Percentiles rank a stretch among this genome's conserved stretches.
phyloP scores from a whole-genome alignment of 441 rosid genomes.

The Biscutella laevigata region DNA sequence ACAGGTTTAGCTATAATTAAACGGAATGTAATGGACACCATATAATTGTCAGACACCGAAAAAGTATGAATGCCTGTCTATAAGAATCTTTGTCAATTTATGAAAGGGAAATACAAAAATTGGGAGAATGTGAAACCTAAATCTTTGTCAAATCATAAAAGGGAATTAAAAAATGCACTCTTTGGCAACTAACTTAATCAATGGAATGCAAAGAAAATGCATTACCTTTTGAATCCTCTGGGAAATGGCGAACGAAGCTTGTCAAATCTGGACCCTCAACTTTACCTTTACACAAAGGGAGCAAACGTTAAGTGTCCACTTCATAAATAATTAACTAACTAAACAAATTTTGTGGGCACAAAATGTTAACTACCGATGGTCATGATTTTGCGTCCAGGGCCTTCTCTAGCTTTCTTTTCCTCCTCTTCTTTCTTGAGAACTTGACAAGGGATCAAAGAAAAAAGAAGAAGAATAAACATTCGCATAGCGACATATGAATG shows the following conservation, averaged over 20 bases:
- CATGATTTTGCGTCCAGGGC: constrained; percentile 33
- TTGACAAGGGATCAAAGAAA: constrained; percentile 20
- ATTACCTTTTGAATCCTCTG: constrained; percentile 53
- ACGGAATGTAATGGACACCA: not conserved
- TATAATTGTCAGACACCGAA: not conserved
- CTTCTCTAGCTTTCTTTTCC: constrained; percentile 67
- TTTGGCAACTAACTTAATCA: not conserved
- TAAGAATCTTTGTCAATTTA: not conserved
- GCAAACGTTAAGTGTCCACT: constrained; percentile 14
- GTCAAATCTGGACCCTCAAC: constrained; percentile 71
- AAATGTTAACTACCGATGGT: constrained; percentile 34
- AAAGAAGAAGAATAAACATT: not conserved
- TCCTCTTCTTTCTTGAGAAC: constrained; percentile 80
- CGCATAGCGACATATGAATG: not conserved
- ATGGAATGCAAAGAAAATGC: constrained; percentile 6
- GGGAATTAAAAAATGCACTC: too few species aligned
- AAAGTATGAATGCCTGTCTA: not conserved
- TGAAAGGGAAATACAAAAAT: not conserved
- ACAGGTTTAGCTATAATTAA: not conserved
- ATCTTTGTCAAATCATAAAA: not conserved
- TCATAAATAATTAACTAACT: not conserved
- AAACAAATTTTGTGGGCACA: not conserved
- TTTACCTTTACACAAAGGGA: constrained; percentile 39
- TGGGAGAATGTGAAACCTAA: not conserved
- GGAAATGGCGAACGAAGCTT: constrained; percentile 78